Percentiles rank a stretch among this genome's conserved stretches.
Conservation (phyloP, 257 asterid genomes). For the Scutellaria barbata region DNA sequence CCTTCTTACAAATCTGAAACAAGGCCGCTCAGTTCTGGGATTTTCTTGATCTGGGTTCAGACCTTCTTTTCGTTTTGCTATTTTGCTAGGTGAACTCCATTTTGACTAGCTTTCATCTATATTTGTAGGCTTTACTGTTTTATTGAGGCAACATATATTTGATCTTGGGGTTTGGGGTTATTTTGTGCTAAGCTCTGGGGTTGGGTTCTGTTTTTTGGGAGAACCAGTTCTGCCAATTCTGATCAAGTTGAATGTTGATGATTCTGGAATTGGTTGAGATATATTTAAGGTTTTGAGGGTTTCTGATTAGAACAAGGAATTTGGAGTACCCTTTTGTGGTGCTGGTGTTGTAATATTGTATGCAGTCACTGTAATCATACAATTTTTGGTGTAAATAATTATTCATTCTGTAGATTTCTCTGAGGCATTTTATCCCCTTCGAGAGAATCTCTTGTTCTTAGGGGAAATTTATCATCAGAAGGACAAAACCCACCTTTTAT, state of each 20-base stretch:
- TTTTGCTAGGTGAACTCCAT: slow-evolving; percentile 30
- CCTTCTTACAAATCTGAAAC: slow-evolving; percentile 35
- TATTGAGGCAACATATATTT: slow-evolving; percentile 34
- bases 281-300: slow-evolving; percentile 31
- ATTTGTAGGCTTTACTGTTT: slow-evolving; percentile 42
- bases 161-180: neutral
- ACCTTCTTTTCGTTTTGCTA: slow-evolving; percentile 23
- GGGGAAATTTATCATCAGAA: slow-evolving; percentile 33
- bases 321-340: neutral
- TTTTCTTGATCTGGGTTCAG: slow-evolving; percentile 52
- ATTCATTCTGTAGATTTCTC: slow-evolving; percentile 39
- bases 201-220: slow-evolving; percentile 49
- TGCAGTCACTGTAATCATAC: slow-evolving; percentile 16
- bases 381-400: slow-evolving; percentile 46
- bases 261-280: slow-evolving; percentile 65
- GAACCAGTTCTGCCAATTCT: slow-evolving; percentile 29
- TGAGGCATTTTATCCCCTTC: slow-evolving; percentile 38
- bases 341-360: neutral
- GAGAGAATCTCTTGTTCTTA: slow-evolving; percentile 42
- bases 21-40: slow-evolving; percentile 36
- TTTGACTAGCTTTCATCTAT: neutral
- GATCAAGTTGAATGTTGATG: slow-evolving; percentile 49
- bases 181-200: slow-evolving; percentile 50
- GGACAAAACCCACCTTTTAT: slow-evolving; percentile 49
- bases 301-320: slow-evolving; percentile 24